phyloP scores from a whole-genome alignment of 1,284 basidiomycete species.

The Cutaneotrichosporon spelunceum region DNA sequence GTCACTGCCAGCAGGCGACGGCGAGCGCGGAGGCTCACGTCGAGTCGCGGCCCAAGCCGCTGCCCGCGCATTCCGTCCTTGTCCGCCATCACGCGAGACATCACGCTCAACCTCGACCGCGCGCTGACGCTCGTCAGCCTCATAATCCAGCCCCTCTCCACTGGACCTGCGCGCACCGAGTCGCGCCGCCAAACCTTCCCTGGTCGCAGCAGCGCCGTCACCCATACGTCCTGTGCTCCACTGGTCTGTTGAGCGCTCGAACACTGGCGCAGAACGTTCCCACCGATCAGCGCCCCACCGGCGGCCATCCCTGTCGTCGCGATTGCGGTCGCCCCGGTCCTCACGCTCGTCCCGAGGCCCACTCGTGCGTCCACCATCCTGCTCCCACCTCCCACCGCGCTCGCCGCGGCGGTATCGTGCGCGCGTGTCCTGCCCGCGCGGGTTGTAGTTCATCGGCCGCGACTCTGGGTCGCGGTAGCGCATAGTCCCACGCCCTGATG shows the following conservation, averaged over 20 bases:
- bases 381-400: conserved; percentile 24
- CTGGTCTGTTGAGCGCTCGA: conserved; percentile 30
- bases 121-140: conserved; percentile 38
- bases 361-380: conserved; percentile 8
- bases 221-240: conserved; percentile 28
- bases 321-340: background rate
- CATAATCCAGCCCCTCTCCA: conserved; percentile 5
- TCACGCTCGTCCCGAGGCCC: background rate
- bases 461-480: conserved; percentile 50
- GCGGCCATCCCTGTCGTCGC: background rate
- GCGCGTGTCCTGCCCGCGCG: conserved; percentile 28
- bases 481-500: conserved; percentile 49
- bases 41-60: conserved; percentile 7
- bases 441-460: conserved; percentile 33
- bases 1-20: conserved; percentile 11
- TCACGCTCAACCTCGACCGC: conserved; percentile 11
- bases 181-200: conserved; percentile 20
- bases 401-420: conserved; percentile 17
- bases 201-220: conserved; percentile 18
- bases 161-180: background rate
- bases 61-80: conserved; percentile 12
- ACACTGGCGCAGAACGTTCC: conserved; percentile 8
- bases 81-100: conserved; percentile 12
- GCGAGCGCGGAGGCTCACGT: conserved; percentile 3
- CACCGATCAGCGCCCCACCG: conserved; percentile 11